phyloP scores from a whole-genome alignment of 768 basidiomycete genomes.

The Lentinula detonsa region DNA sequence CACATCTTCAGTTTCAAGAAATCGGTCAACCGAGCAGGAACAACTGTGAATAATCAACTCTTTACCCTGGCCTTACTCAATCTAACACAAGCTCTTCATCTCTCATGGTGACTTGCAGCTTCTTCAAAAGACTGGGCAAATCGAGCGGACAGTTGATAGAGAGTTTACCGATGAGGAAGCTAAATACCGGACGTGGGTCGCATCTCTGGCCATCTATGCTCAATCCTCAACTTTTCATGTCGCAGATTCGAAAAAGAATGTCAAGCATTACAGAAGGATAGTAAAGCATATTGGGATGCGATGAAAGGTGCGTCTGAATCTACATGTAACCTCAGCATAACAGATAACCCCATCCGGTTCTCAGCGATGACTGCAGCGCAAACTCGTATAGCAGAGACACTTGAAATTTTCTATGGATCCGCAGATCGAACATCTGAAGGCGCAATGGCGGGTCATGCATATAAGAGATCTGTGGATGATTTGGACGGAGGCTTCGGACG shows the following conservation, averaged over 20 bases:
- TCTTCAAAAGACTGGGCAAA: conserved; percentile 97
- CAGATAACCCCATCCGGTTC: background rate
- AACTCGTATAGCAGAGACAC: conserved; percentile 85
- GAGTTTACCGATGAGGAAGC: conserved; percentile 92
- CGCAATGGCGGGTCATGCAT: conserved; percentile 96
- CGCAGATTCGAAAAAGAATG: conserved; percentile 94
- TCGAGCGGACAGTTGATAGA: conserved; percentile 90
- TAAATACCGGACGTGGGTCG: conserved; percentile 78
- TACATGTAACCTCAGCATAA: background rate
- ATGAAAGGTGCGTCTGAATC: conserved; percentile 66
- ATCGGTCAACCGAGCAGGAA: conserved; percentile 85
- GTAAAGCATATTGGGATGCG: conserved; percentile 90
- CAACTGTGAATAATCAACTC: conserved; percentile 52
- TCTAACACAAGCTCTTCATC: background rate
- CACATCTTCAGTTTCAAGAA: conserved; percentile 73
- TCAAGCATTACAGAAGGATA: conserved; percentile 87
- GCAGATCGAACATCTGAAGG: conserved; percentile 82
- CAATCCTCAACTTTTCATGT: background rate
- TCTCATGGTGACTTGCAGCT: conserved; percentile 39
- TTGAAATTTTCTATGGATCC: conserved; percentile 88
- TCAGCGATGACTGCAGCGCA: conserved; percentile 94
- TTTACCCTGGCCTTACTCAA: conserved; percentile 8
- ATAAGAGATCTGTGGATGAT: conserved; percentile 93
- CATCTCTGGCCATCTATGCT: background rate
- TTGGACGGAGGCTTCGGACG: conserved; percentile 79